Evolutionary conservation across 1,139 yeast genomes (phyloP).

Genomic region (Komagataea norvegica): DNA sequence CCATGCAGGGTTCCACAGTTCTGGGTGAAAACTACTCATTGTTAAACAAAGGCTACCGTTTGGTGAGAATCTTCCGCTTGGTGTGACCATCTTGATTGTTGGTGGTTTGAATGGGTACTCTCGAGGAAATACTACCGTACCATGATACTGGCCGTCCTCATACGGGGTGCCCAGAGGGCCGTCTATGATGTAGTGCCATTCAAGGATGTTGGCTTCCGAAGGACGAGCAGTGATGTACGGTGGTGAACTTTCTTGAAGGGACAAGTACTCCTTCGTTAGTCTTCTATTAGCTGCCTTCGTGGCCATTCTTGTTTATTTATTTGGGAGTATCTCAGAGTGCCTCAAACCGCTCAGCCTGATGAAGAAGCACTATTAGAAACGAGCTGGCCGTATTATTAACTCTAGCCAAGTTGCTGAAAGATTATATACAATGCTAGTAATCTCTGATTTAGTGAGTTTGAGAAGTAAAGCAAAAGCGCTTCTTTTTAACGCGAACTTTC

Average conservation of each 20-base stretch:
- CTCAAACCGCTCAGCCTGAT: too few species aligned
- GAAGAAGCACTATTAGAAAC: too few species aligned
- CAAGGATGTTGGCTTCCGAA: constrained; percentile 55
- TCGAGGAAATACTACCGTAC: constrained; percentile 60
- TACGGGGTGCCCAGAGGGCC: constrained; percentile 78
- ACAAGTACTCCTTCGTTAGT: constrained; percentile 64
- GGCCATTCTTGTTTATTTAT: constrained; percentile 14
- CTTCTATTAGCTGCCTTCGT: constrained; percentile 19
- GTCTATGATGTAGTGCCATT: constrained; percentile 73
- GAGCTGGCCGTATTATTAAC: too few species aligned
- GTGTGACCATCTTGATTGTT: constrained; percentile 68
- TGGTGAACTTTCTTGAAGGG: constrained; percentile 56
- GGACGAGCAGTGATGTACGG: constrained; percentile 68
- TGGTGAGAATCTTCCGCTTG: constrained; percentile 54
- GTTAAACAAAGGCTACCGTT: constrained; percentile 41
- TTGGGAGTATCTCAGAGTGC: too few species aligned
- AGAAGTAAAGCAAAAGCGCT: too few species aligned
- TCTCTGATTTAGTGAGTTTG: too few species aligned
- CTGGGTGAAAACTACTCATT: constrained; percentile 66
- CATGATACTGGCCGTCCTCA: constrained; percentile 73
- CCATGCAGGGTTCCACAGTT: constrained; percentile 84
- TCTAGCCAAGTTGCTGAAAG: too few species aligned
- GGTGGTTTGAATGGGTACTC: constrained; percentile 83
- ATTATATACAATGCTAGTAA: too few species aligned
- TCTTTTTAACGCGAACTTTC: too few species aligned